phyloP scores from a whole-genome alignment of 2,329 filamentous ascomycete species.

The Aspergillus unguis region DNA sequence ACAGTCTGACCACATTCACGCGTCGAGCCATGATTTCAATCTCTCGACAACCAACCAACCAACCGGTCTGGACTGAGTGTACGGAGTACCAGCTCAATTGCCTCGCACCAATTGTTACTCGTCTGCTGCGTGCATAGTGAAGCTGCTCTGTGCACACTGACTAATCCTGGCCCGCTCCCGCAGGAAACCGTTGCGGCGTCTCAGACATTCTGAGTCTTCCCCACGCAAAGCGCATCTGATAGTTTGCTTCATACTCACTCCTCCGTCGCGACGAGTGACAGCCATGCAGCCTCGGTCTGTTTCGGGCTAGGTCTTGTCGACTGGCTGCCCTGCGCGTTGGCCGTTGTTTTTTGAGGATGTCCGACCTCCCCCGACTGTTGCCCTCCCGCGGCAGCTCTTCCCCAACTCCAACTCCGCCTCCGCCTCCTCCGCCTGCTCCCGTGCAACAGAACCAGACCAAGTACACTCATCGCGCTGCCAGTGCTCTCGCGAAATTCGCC shows the following conservation, averaged over 20 bases:
- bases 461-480: slow-evolving; percentile 46
- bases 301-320: slow-evolving; percentile 21
- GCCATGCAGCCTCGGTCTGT: slow-evolving; percentile 19
- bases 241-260: slow-evolving; percentile 3
- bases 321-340: slow-evolving; percentile 7
- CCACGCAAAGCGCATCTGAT: slow-evolving; percentile 9
- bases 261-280: not conserved
- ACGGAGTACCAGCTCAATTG: not conserved
- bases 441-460: slow-evolving; percentile 34
- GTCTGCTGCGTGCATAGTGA: not conserved
- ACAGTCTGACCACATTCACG: slow-evolving; percentile 1
- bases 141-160: slow-evolving; percentile 3
- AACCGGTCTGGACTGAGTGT: not conserved
- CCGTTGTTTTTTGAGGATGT: slow-evolving; percentile 22
- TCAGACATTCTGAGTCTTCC: slow-evolving; percentile 3
- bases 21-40: not conserved
- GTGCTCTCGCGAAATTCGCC: slow-evolving; percentile 50
- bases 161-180: slow-evolving; percentile 4
- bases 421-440: slow-evolving; percentile 36
- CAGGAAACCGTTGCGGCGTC: slow-evolving; percentile 3
- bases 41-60: not conserved
- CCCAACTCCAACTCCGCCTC: slow-evolving; percentile 28
- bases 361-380: slow-evolving; percentile 24
- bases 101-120: not conserved
- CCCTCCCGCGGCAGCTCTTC: slow-evolving; percentile 26